Evolutionary conservation across 2,329 filamentous ascomycete genomes (phyloP), one percentile per base, ranked within the genome.

Genomic region (Orbilia ellipsospora): DNA sequence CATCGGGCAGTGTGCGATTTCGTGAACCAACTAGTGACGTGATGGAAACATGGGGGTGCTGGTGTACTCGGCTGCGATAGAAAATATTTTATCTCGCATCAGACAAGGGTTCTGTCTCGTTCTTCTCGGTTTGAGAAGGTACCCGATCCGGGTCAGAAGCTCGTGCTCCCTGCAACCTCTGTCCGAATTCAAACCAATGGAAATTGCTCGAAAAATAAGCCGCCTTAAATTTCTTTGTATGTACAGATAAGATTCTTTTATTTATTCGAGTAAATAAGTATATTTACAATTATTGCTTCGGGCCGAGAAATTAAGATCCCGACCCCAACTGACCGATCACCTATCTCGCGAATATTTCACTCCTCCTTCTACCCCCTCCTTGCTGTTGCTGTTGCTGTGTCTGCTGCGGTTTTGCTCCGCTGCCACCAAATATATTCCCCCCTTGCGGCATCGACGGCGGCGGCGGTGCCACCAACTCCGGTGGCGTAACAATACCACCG

Each of bases 1-100:
- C 67, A 61, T 60, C 69, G 69, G 69, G 62, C 48, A 73, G 61
- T 67, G 62, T 66, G 69, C 69, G 69, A 67, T 16, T 40, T 45
- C n/a, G 10, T 26, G 52, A 28, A 28, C 20, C 15, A 36, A 26
- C 15, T 31, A 16, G 65, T 61, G 56, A 69, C 56, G 56, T 69
- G 65, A 68, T 56, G 23, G 50, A 52, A n/a, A 18, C 45, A 23
- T 18, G 40, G 52, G 16, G 40, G 6, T 36, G 31, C 31, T 36
- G 31, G 3, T 36, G 31, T 1, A 36, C 31, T 36, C 31, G 31
- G 31, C 10, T 36, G 10, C 31, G 31, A 36, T 36, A 36, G 31
- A 36, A 36, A 36, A 36, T 36, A 36, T 36, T 36, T 31, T 31
- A 50, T 50, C 15, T 50, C 44, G 44, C 18, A 18, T 2, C 48